These are phyloP conservation scores for Medicago truncatula DNA, from an alignment of 306 rosid species.

Conservation along the genomic window MtrunA17r5.0-ANR NC_053048.1:34211501-34212000, in stretches of 20 bases:
- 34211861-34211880: background rate
- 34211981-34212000: background rate
- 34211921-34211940: background rate
- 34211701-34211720: background rate
- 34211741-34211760: slow-evolving; percentile 70
- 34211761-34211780: slow-evolving; percentile 90
- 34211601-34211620: slow-evolving; percentile 77
- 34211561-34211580: slow-evolving; percentile 75
- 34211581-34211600: slow-evolving; percentile 95
- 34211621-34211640: slow-evolving; percentile 65
- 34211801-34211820: slow-evolving; percentile 34
- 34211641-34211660: slow-evolving; percentile 83
- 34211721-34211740: background rate
- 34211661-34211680: slow-evolving; percentile 61
- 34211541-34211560: background rate
- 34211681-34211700: slow-evolving; percentile 1
- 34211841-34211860: background rate
- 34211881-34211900: background rate
- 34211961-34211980: background rate
- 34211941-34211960: background rate
- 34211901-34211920: background rate
- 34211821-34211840: background rate
- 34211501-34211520: background rate
- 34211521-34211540: background rate
- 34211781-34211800: slow-evolving; percentile 89